Evolutionary conservation across 352 stramenopile species (phyloP).

Genomic region (Nothophytophthora sp.): DNA sequence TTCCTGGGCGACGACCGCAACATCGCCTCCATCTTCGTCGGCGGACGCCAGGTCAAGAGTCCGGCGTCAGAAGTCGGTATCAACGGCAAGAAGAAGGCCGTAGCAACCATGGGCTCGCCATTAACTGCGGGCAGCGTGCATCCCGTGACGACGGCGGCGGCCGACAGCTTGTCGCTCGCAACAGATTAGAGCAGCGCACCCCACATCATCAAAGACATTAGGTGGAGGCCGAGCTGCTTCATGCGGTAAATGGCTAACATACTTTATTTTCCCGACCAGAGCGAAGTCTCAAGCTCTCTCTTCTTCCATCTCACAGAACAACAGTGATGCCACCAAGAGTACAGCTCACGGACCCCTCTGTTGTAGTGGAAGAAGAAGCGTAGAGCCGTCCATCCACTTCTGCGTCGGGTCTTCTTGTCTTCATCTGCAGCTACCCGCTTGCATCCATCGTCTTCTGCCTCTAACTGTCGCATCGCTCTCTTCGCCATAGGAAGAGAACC

Average conservation of each 20-base stretch:
- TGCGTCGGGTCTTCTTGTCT: no score
- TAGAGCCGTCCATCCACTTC: no score
- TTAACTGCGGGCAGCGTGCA: conserved; percentile 25
- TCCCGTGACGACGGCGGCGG: conserved; percentile 11
- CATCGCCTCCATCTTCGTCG: conserved; percentile 87
- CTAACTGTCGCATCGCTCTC: no score
- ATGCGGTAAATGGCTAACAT: conserved; percentile 33
- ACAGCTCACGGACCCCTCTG: no score
- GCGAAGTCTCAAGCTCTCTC: no score
- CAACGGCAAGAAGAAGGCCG: conserved; percentile 13
- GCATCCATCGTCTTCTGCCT: no score
- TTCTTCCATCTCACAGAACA: no score
- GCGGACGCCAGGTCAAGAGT: conserved; percentile 58
- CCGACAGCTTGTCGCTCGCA: conserved; percentile 20
- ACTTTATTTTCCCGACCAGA: conserved; percentile 48
- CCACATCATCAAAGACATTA: conserved; percentile 14
- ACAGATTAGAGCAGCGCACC: conserved; percentile 11
- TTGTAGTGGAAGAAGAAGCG: no score
- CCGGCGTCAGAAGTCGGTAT: neutral
- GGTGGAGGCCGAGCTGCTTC: no score
- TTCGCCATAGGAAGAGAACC: no score
- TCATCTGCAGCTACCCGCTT: no score
- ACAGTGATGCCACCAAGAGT: no score
- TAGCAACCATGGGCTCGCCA: conserved; percentile 7
- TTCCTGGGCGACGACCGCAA: conserved; percentile 92